Percentiles rank a stretch among this genome's conserved stretches.
Evolutionary conservation across 2,329 filamentous ascomycete genomes (phyloP).

Genomic region (Elsinoe ampelina): DNA sequence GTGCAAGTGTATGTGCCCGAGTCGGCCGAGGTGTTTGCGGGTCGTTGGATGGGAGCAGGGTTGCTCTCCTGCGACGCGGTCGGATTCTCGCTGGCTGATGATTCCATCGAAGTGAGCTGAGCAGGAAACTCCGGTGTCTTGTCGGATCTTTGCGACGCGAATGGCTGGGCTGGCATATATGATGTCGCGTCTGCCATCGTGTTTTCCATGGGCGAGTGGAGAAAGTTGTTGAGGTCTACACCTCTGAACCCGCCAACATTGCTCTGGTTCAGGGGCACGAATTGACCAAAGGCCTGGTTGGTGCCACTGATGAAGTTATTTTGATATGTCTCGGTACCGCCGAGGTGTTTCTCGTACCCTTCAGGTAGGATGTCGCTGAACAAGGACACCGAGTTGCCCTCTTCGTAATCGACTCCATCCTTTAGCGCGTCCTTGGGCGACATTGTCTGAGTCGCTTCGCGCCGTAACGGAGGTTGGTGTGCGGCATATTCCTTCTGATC

Average conservation of each 20-base stretch:
- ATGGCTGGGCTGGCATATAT: constrained; percentile 24
- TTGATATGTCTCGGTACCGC: constrained; percentile 33
- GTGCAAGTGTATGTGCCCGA: constrained; percentile 92
- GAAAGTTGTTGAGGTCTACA: constrained; percentile 29
- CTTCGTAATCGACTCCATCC: constrained; percentile 70
- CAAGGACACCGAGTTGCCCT: constrained; percentile 60
- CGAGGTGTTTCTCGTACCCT: constrained; percentile 27
- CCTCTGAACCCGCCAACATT: constrained; percentile 17
- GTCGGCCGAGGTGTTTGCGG: constrained; percentile 59
- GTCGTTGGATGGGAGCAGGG: constrained; percentile 38
- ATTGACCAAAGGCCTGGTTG: constrained; percentile 36
- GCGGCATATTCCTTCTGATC: constrained; percentile 38
- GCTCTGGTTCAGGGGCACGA: constrained; percentile 20
- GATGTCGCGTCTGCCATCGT: constrained; percentile 18
- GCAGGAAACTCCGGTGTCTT: constrained; percentile 47
- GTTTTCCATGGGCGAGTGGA: constrained; percentile 18
- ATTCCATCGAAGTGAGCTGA: constrained; percentile 53
- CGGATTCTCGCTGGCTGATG: constrained; percentile 46
- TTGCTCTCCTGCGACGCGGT: constrained; percentile 34
- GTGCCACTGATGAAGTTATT: constrained; percentile 35
- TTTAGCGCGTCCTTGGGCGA: constrained; percentile 87
- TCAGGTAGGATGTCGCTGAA: constrained; percentile 50
- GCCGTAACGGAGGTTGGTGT: constrained; percentile 24
- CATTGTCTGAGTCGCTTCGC: constrained; percentile 62
- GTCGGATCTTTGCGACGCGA: constrained; percentile 26